Evolutionary conservation across 1,284 basidiomycete species (phyloP), one percentile per base, ranked within the genome.

Genomic region (Papiliotrema laurentii): DNA sequence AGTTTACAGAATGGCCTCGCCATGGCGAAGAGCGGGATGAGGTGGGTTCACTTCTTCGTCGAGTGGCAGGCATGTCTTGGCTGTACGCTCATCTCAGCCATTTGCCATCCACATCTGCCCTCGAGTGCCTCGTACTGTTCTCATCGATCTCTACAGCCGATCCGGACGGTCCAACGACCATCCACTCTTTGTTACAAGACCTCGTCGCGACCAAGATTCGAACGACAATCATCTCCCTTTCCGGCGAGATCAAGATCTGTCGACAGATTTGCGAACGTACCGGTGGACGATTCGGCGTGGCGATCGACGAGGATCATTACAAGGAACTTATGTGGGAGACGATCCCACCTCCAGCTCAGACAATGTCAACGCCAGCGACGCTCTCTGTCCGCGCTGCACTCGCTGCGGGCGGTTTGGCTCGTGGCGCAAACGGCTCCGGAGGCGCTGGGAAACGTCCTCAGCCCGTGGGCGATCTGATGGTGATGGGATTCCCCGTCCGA

Each of bases 191-290:
- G 0, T 79, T 99, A 28, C 81, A 86, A 21, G 80, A 82, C 5
- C 89, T 93, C 54, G 78, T 89, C 45, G 81, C 81, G 54, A 85
- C 83, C 64, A 86, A 85, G 60, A 88, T 97, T 51, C 86, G 92
- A 42, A 87, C 97, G 48, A 91, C 87, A 11, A 83, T 98, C 48
- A 89, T 98, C 38, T 89, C 90, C 0, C 81, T 97, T 26, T 87
- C 85, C 0, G 96, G 96, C 7, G 94, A 98, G 71, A 93, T 98
- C 83, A 97, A 96, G 71, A 89, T 99, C 47, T 96, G 92, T 66
- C 83, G 88, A 44, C 87, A 93, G 43, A 80, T 97, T 31, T 87
- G 86, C 54, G 87, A 89, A 43, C 85, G 87, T 69, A 91, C 91
- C 1, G 87, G 88, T 48, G 92, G 92, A 38, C 83, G 85, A 56